Evolutionary conservation across 345 rosid genomes (phyloP).

Genomic region (Eucalyptus guilfoylei): DNA sequence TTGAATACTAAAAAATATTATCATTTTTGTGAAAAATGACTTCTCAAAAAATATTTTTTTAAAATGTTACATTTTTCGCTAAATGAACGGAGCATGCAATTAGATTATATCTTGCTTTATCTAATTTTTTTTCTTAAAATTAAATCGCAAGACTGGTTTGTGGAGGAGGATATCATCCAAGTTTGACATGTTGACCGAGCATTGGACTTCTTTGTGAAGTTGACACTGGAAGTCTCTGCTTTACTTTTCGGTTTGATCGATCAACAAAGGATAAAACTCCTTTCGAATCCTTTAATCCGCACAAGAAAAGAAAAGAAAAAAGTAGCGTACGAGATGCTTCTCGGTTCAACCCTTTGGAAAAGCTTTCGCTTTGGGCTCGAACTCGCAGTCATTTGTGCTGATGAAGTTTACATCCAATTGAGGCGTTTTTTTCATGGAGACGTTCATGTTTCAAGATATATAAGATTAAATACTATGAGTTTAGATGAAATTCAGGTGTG

Average conservation of each 20-base stretch:
- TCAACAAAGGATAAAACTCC: not conserved
- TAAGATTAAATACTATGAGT: accelerated
- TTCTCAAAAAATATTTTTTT: too few relatives aligned
- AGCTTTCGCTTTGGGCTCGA: not conserved
- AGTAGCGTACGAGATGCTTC: not conserved
- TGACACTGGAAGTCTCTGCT: not conserved
- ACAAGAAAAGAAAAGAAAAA: not conserved
- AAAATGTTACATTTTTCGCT: accelerated
- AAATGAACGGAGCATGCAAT: too few relatives aligned
- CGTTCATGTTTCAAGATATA: accelerated
- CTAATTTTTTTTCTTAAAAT: too few relatives aligned
- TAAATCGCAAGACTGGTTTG: not conserved
- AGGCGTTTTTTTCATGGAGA: not conserved
- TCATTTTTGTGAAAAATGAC: accelerated
- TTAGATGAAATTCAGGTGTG: accelerated
- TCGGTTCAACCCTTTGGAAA: not conserved
- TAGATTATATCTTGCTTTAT: too few relatives aligned
- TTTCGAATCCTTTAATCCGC: not conserved
- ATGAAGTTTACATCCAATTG: not conserved
- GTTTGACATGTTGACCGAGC: not conserved
- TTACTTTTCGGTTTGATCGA: not conserved
- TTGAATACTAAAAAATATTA: accelerated
- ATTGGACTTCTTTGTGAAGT: not conserved
- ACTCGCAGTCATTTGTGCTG: not conserved
- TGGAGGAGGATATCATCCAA: not conserved